These are phyloP conservation scores for Stemphylium lycopersici DNA, from an alignment of 2,329 filamentous ascomycete species.

Conservation along the genomic window DNA sequence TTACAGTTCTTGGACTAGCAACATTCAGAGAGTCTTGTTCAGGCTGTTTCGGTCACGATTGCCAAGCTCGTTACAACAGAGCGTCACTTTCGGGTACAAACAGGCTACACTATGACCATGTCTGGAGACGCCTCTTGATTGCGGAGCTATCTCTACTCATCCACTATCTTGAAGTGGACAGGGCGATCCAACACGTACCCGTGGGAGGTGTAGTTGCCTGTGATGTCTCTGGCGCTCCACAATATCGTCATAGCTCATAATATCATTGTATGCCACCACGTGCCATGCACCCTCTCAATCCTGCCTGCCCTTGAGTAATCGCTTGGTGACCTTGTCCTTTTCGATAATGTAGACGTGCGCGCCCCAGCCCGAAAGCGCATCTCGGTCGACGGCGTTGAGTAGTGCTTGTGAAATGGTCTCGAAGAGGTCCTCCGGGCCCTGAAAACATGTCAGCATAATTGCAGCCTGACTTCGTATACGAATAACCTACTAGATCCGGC, in stretches of 20 bases:
- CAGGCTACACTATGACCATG: background rate
- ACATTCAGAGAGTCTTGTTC: too few relatives aligned
- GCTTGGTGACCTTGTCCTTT: constrained; percentile 99
- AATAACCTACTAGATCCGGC: constrained; percentile 77
- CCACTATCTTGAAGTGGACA: background rate
- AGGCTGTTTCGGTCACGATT: too few relatives aligned
- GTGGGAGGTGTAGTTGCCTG: background rate
- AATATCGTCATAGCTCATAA: constrained; percentile 21
- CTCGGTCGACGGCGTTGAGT: constrained; percentile 93
- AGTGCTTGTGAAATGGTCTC: constrained; percentile 97
- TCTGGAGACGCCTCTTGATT: constrained; percentile 22
- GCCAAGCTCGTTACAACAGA: too few relatives aligned
- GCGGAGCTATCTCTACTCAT: background rate
- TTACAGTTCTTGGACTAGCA: too few relatives aligned
- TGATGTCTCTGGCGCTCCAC: constrained; percentile 9
- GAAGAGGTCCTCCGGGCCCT: constrained; percentile 93
- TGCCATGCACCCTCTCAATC: constrained; percentile 58
- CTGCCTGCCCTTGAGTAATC: constrained; percentile 96
- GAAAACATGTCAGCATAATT: constrained; percentile 12
- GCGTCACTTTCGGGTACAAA: too few relatives aligned
- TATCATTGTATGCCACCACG: constrained; percentile 13
- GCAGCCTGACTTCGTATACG: background rate
- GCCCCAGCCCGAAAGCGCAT: constrained; percentile 96
- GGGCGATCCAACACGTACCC: background rate
- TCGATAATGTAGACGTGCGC: constrained; percentile 99